phyloP scores from a whole-genome alignment of 805 yeast species.

The Jamesozyma spencerorum region DNA sequence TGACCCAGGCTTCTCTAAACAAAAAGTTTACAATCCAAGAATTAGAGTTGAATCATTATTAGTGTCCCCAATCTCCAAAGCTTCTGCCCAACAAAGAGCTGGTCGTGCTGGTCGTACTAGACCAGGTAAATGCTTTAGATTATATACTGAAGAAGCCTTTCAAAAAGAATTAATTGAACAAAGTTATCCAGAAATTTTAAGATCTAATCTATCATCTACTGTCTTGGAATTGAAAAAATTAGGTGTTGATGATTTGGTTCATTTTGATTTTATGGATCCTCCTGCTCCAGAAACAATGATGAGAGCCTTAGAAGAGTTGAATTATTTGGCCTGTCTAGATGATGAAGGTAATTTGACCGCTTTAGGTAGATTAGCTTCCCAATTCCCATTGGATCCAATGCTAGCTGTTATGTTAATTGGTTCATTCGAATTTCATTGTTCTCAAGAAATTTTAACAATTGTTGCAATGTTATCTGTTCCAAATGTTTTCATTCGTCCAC shows the following conservation, averaged over 20 bases:
- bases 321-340: slow-evolving; percentile 79
- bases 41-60: slow-evolving; percentile 88
- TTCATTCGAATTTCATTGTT: slow-evolving; percentile 75
- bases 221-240: slow-evolving; percentile 88
- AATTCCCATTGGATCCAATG: slow-evolving; percentile 93
- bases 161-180: slow-evolving; percentile 89
- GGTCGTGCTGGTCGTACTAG: slow-evolving; percentile 99
- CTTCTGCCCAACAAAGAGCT: slow-evolving; percentile 96
- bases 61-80: slow-evolving; percentile 94
- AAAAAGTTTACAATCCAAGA: slow-evolving; percentile 93
- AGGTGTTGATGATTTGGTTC: slow-evolving; percentile 92
- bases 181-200: slow-evolving; percentile 88
- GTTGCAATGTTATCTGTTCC: slow-evolving; percentile 91
- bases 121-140: slow-evolving; percentile 94
- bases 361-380: slow-evolving; percentile 81
- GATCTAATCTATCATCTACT: slow-evolving; percentile 84
- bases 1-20: slow-evolving; percentile 95
- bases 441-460: slow-evolving; percentile 79
- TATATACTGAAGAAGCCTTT: slow-evolving; percentile 95
- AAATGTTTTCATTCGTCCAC: slow-evolving; percentile 88
- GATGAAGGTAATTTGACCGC: slow-evolving; percentile 89
- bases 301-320: slow-evolving; percentile 94
- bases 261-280: slow-evolving; percentile 97
- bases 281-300: slow-evolving; percentile 99
- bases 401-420: slow-evolving; percentile 87